Percentiles rank a stretch among this genome's conserved stretches.
Conservation (phyloP, 371 early-diverging fungal genomes). For the Zopfochytrium polystomum region DNA sequence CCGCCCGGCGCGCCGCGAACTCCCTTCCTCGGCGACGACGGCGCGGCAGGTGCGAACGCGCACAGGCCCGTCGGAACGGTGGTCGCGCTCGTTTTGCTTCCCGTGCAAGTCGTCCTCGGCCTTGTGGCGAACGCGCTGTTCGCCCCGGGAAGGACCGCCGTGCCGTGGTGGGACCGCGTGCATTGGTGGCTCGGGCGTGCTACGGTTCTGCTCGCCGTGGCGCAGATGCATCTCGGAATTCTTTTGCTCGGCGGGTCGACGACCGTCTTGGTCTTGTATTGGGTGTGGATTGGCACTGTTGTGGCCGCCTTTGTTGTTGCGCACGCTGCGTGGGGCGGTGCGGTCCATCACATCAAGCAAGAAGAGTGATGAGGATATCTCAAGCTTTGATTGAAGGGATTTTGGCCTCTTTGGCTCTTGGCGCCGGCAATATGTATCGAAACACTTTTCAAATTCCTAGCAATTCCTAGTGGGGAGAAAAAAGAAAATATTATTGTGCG, state of each 20-base stretch:
- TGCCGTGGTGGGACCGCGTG: constrained; percentile 39
- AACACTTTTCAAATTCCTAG: no score
- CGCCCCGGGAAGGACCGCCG: constrained; percentile 18
- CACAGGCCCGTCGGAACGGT: constrained; percentile 26
- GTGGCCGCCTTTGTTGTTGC: neutral
- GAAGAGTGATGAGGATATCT: no score
- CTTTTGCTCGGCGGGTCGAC: neutral
- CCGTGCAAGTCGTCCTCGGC: constrained; percentile 35
- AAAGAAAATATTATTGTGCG: no score
- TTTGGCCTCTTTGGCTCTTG: no score
- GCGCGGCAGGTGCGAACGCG: neutral
- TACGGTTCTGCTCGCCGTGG: constrained; percentile 18
- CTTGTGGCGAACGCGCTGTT: constrained; percentile 30
- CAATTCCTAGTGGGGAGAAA: no score
- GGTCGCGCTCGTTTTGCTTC: constrained; percentile 17
- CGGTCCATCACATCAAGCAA: constrained; percentile 9
- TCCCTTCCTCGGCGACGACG: neutral
- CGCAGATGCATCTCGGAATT: constrained; percentile 23
- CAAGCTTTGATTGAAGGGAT: no score
- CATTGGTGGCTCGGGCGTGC: constrained; percentile 46
- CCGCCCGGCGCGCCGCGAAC: constrained; percentile 4
- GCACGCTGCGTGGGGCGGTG: constrained; percentile 2
- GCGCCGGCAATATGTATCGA: no score
- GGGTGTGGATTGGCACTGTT: constrained; percentile 26
- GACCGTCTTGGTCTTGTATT: constrained; percentile 41